Base-by-base conservation (phyloP, 768 basidiomycete species). In the Termitomyces eurrhizus region DNA sequence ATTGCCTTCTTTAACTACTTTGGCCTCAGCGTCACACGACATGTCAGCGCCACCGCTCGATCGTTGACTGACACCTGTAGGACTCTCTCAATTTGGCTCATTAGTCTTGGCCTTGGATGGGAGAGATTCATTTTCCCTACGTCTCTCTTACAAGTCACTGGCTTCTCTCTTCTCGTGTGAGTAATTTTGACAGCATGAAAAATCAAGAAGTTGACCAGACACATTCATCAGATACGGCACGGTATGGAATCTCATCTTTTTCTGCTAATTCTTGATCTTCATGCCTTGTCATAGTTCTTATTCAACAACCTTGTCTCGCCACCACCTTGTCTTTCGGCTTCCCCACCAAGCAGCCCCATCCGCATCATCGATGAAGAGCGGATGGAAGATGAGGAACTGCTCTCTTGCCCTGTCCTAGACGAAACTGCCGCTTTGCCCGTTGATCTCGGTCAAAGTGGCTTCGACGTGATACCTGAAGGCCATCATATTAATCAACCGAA, bases 41-140 rank as follows among this genome's bases (percentile, higher is more conserved):
- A 92, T 69, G 92, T 98, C 60, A 93, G 90, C 71, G 95, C 96
- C 37, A 97, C 95, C 1, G 92, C 93, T 18, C 84, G 96, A 62
- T 90, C 88, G 57, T 80, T 97, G 59, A 92, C 94, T 41, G 97
- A 99, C 73, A 95, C 95, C 7, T 97, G 94, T 76, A 83, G 97
- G 67, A 98, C 97, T 1, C 80, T 98, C 56, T 84, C 85, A n/a
- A 98, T 99, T 70, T 99, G 97, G 97, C 75, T 95, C 64, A 78
- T 99, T 67, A 93, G 92, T 69, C 80, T 97, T 55, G 86, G 82
- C 1, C 75, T 97, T 29, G 94, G 95, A 4, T 98, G 95, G 95
- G 95, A 98, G 75, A 80, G 78, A 61, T 78, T 98, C 37, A 66
- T 92, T 26, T 91, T 85, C 76, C 94, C 94, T 7, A 84, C 89